Base-by-base conservation (phyloP, 495 filamentous ascomycete genomes). In the Neurospora tetraspora region DNA sequence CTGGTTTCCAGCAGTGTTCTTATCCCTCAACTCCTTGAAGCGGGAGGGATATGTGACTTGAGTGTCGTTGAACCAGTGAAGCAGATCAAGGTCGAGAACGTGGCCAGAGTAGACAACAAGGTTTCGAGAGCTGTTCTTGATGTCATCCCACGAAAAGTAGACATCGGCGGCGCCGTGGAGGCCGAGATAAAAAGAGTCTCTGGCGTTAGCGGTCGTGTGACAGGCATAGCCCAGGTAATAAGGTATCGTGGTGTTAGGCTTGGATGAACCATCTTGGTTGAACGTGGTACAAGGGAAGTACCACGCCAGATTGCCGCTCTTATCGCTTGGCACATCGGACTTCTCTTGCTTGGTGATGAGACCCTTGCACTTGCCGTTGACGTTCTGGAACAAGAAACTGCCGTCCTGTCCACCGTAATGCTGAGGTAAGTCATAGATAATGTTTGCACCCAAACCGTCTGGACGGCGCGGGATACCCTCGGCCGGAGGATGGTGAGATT, bases 351-450 rank as follows among this genome's bases (percentile, higher is more conserved):
- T 82, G 3, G 87, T 97, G 77, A 99, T 97, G 7, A 98, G 80
- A 3, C 88, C 93, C 82, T 98, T 99, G 87, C 96, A 99, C 70
- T 92, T 92, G 20, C 96, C 96, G 76, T 99, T 99, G 79, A 99
- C 96, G 76, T 98, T 96, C 80, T 99, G 96, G 83, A 99, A 99
- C 77, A 98, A 83, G 81, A 99, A 99, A 78, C 94, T 98, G 68
- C 92, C 94, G 80, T 99, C 96, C 77, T 91, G 85, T 0, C 94
- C 96, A 65, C 91, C 93, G 80, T 94, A 89, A 78, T 91, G 91
- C 71, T 88, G 84, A 0, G 90, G 89, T 5, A 97, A 82, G 80
- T 98, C 94, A 74, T 89, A 99, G 3, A 99, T 83, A 27, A 99
- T 89, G 77, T 98, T 97, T 0, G 87, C 77, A n/a, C 74, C 80